Percentiles rank a stretch among this genome's conserved stretches.
These are phyloP conservation scores for Phaffomyces antillensis DNA, from an alignment of 805 yeast species.

Conservation along the genomic window DNA sequence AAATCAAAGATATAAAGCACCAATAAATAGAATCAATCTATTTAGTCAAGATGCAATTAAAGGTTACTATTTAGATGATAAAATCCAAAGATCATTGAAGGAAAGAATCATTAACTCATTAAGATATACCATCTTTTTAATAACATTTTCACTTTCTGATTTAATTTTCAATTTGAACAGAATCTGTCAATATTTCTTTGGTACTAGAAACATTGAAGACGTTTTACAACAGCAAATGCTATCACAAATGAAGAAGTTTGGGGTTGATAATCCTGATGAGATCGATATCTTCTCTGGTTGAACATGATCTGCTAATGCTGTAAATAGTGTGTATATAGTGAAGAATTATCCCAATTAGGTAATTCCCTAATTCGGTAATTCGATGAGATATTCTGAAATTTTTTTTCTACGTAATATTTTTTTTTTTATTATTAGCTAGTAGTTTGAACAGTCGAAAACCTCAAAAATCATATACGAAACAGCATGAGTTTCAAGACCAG, in stretches of 20 bases:
- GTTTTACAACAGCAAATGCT: conserved; percentile 16
- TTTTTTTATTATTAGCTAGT: background rate
- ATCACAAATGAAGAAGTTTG: conserved; percentile 20
- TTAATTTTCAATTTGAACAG: conserved; percentile 15
- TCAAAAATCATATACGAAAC: too few species aligned
- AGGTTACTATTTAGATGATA: conserved; percentile 19
- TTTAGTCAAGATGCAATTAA: conserved; percentile 49
- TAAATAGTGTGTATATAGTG: background rate
- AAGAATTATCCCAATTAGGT: background rate
- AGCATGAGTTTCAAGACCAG: conserved; percentile 24
- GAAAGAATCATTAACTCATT: conserved; percentile 6
- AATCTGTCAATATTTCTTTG: conserved; percentile 13
- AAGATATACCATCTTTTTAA: conserved; percentile 17
- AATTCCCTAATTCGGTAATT: background rate
- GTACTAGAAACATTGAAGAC: conserved; percentile 20
- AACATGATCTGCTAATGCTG: background rate
- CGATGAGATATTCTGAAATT: conserved; percentile 1
- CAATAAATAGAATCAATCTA: conserved; percentile 63
- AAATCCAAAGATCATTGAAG: background rate
- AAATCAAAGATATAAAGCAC: conserved; percentile 60
- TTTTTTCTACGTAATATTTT: background rate
- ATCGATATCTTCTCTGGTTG: conserved; percentile 15
- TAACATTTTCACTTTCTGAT: conserved; percentile 17
- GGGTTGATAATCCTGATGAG: conserved; percentile 20
- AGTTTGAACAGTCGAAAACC: background rate